Evolutionary conservation across 2,329 filamentous ascomycete genomes (phyloP), one percentile per base, ranked within the genome.

Genomic region (Stagonosporopsis cucurbitacearum): DNA sequence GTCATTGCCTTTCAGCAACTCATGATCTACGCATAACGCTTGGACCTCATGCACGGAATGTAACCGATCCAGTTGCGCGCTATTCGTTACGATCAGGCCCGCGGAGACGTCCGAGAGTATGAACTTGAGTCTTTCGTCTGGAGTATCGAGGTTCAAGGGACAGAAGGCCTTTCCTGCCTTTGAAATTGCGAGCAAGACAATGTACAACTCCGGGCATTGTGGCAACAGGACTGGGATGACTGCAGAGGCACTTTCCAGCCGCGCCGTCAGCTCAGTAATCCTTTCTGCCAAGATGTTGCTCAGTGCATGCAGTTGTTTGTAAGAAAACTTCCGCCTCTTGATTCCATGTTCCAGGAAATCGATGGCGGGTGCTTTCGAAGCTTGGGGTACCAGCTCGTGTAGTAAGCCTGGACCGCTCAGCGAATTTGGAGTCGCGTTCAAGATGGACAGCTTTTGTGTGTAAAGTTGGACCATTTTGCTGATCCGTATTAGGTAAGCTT

Each of bases 161-260:
- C 92, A 96, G 66, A 96, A 96, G 0, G 91, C 91, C 32, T 85
- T 90, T 6, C 93, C 93, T 12, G 87, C 87, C 73, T 93, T 92
- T 42, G 96, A 79, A 49, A 94, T 85, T 3, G 88, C 92, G 40
- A 96, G 75, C 59, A 91, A 84, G 1, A 90, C 82, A 53, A 95
- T 82, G 74, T 96, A 96, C 22, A 97, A 81, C 42, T 88, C 82
- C 9, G 88, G 86, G 13, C 85, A 89, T 75, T 96, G 93, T 2
- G 89, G 88, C 15, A 96, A 76, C 19, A 96, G 81, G 2, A 96
- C 78, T 0, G 93, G 92, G 33, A 96, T 81, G 32, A 96, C 78
- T 19, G 69, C 15, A 47, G 71, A 72, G 30, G 63, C 62, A 60
- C 70, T 68, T 67, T 75, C 63, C 58, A 68, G 52, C 71, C 58